phyloP scores from a whole-genome alignment of 257 asterid genomes.

The Nicotiana tomentosiformis region DNA sequence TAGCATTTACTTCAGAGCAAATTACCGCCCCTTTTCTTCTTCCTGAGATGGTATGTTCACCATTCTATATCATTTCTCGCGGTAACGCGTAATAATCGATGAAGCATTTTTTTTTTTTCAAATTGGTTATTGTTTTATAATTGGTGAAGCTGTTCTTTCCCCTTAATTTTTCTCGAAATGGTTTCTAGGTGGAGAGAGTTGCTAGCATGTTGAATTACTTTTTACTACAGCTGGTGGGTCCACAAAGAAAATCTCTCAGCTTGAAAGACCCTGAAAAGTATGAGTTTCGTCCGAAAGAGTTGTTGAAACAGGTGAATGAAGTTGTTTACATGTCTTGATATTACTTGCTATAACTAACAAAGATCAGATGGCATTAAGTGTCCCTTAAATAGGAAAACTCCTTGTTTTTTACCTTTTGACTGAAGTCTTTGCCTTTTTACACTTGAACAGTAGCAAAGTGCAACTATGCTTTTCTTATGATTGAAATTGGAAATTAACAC shows the following conservation, averaged over 20 bases:
- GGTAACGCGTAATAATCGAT: not conserved
- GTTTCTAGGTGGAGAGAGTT: slow-evolving; percentile 86
- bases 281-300: slow-evolving; percentile 82
- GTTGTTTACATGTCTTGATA: not conserved
- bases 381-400: not conserved
- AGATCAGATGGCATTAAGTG: not conserved
- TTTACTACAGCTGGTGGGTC: slow-evolving; percentile 89
- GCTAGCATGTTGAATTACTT: slow-evolving; percentile 98
- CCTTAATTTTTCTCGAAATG: not conserved
- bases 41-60: slow-evolving; percentile 77
- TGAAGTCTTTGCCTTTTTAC: not conserved
- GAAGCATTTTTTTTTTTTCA: not conserved
- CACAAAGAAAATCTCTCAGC: slow-evolving; percentile 88
- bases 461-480: not conserved
- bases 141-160: not conserved
- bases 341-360: not conserved
- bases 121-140: not conserved
- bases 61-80: slow-evolving; percentile 1
- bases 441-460: not conserved
- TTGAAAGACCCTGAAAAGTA: slow-evolving; percentile 97
- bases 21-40: slow-evolving; percentile 83
- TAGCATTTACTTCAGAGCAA: slow-evolving; percentile 94
- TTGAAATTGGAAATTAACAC: not conserved
- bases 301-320: slow-evolving; percentile 74
- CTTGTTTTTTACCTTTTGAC: not conserved